Evolutionary conservation across 805 yeast genomes (phyloP).

Genomic region (Candida cerambycidarum): DNA sequence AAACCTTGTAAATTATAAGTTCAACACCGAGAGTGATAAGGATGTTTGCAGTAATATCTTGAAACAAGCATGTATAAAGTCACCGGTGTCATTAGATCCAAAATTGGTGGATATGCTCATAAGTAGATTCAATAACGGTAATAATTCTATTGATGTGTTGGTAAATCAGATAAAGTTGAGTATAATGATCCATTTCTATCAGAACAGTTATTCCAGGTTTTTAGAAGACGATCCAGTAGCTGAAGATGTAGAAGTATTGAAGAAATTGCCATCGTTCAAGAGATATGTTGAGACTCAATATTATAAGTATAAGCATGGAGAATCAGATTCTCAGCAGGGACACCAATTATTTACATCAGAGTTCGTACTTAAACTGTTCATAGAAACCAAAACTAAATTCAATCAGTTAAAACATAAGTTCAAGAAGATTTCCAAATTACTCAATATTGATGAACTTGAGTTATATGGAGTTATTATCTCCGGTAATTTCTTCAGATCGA

Average conservation of each 20-base stretch:
- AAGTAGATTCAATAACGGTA: conserved; percentile 35
- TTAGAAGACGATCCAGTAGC: conserved; percentile 15
- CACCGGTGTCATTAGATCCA: conserved; percentile 21
- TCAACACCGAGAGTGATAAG: conserved; percentile 32
- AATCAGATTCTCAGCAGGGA: too few species aligned
- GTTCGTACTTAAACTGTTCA: conserved; percentile 10
- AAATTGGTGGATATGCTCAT: conserved; percentile 26
- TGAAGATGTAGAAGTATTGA: conserved; percentile 21
- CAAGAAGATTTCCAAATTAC: conserved; percentile 25
- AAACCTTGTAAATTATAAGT: conserved; percentile 29
- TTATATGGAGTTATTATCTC: conserved; percentile 32
- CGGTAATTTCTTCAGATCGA: conserved; percentile 27
- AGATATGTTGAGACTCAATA: conserved; percentile 27
- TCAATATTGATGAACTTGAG: conserved; percentile 23
- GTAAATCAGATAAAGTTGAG: conserved; percentile 37
- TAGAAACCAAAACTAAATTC: conserved; percentile 19
- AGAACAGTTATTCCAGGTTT: conserved; percentile 32
- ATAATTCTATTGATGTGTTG: conserved; percentile 41
- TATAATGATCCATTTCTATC: conserved; percentile 42
- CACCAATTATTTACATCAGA: conserved; percentile 14
- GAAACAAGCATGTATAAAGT: conserved; percentile 28
- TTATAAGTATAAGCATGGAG: conserved; percentile 7
- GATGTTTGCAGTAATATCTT: conserved; percentile 32
- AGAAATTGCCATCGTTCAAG: conserved; percentile 38
- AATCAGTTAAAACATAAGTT: conserved; percentile 25